Percentiles rank a stretch among this genome's conserved stretches.
These are phyloP conservation scores for Polytrichum commune DNA, from an alignment of 225 moss, liverwort and hornwort genomes.

Conservation along the genomic window DNA sequence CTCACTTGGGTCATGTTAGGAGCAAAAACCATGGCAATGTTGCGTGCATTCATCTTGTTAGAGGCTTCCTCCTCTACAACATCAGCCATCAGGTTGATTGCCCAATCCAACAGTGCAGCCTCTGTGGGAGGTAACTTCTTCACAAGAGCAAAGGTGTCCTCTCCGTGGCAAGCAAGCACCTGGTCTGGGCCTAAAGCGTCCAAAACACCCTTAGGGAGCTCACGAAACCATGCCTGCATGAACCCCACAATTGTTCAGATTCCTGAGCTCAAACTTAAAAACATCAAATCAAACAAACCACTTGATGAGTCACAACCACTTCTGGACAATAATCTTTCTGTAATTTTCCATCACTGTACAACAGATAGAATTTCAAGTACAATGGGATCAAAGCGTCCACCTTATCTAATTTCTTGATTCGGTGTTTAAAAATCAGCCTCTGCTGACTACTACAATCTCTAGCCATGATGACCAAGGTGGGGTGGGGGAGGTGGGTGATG, in stretches of 20 bases:
- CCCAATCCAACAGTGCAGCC: constrained; percentile 94
- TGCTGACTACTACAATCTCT: too few relatives aligned
- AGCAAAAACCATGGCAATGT: constrained; percentile 97
- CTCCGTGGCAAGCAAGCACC: constrained; percentile 93
- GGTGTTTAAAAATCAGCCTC: too few relatives aligned
- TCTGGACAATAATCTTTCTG: too few relatives aligned
- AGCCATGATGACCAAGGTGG: neutral
- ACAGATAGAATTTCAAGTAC: too few relatives aligned
- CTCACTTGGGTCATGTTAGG: constrained; percentile 97
- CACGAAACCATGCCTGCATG: constrained; percentile 92
- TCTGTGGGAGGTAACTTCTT: constrained; percentile 83
- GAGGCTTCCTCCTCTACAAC: constrained; percentile 83
- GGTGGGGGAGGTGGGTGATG: too few relatives aligned
- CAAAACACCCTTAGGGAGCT: constrained; percentile 85
- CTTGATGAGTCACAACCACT: too few relatives aligned
- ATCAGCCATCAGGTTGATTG: constrained; percentile 93
- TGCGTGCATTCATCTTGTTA: constrained; percentile 98
- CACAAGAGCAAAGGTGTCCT: constrained; percentile 84
- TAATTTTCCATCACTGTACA: too few relatives aligned
- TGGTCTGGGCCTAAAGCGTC: constrained; percentile 89
- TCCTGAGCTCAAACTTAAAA: too few relatives aligned
- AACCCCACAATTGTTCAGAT: too few relatives aligned
- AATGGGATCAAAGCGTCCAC: too few relatives aligned
- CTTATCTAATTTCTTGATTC: too few relatives aligned
- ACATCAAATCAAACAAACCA: too few relatives aligned